Evolutionary conservation across 179 eudicot genomes (phyloP).

Genomic region (Silene noctiflora): DNA sequence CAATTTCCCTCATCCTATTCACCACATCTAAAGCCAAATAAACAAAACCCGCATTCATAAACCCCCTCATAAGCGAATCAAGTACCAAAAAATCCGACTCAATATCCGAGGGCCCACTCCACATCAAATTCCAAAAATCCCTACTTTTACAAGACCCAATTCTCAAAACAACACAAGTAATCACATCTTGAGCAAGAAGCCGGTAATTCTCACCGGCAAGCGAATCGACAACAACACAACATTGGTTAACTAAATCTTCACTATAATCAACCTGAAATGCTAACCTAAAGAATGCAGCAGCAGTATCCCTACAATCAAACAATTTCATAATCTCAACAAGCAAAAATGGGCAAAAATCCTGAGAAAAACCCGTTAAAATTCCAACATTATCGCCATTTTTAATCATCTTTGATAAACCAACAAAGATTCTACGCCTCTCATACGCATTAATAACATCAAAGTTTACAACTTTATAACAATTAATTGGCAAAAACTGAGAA

Average conservation of each 20-base stretch:
- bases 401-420: slow-evolving; percentile 52
- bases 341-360: slow-evolving; percentile 52
- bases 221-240: slow-evolving; percentile 58
- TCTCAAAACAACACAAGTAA: slow-evolving; percentile 53
- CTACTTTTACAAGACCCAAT: slow-evolving; percentile 54
- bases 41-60: slow-evolving; percentile 52
- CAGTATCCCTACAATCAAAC: slow-evolving; percentile 40
- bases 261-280: slow-evolving; percentile 46
- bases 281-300: slow-evolving; percentile 62
- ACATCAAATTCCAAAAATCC: slow-evolving; percentile 58
- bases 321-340: slow-evolving; percentile 60
- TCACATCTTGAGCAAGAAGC: slow-evolving; percentile 63
- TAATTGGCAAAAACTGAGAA: slow-evolving; percentile 52
- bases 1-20: slow-evolving; percentile 56
- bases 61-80: slow-evolving; percentile 81
- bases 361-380: slow-evolving; percentile 42
- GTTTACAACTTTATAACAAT: slow-evolving; percentile 16
- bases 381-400: slow-evolving; percentile 32
- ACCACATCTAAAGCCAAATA: slow-evolving; percentile 52
- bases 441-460: slow-evolving; percentile 42
- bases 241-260: slow-evolving; percentile 33
- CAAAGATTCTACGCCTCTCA: slow-evolving; percentile 50
- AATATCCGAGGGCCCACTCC: slow-evolving; percentile 40
- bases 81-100: slow-evolving; percentile 66
- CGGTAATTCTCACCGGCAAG: slow-evolving; percentile 38